Conservation (phyloP, 768 basidiomycete species). For the Cyclocybe aegerita region DNA sequence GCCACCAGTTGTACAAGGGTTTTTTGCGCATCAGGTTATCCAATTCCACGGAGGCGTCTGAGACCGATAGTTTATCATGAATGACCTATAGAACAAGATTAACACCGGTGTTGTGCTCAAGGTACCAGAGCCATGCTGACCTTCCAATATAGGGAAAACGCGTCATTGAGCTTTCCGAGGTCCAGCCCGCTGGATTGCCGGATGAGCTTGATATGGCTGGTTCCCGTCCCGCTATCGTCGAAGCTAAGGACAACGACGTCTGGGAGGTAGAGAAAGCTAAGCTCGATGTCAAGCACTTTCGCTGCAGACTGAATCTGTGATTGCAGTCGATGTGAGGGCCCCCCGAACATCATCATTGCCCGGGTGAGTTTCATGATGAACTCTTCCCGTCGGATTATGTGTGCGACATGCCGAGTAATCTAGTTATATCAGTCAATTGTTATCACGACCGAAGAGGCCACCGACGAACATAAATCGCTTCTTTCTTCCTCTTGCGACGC, state of each 20-base stretch:
- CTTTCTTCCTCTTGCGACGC: conserved; percentile 62
- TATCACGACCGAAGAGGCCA: not conserved
- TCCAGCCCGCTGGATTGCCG: conserved; percentile 71
- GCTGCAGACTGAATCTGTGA: conserved; percentile 81
- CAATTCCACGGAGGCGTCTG: conserved; percentile 68
- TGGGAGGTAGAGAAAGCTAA: conserved; percentile 73
- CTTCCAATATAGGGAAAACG: conserved; percentile 74
- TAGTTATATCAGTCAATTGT: conserved; percentile 22
- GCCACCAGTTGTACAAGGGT: conserved; percentile 59
- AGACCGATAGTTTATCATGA: conserved; percentile 77
- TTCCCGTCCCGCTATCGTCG: conserved; percentile 77
- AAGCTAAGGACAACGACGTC: conserved; percentile 81
- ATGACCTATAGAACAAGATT: conserved; percentile 54
- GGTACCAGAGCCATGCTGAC: conserved; percentile 30
- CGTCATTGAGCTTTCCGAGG: conserved; percentile 72
- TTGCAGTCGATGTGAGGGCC: conserved; percentile 79
- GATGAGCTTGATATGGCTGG: conserved; percentile 79
- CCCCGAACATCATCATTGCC: conserved; percentile 89
- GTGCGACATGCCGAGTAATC: conserved; percentile 84
- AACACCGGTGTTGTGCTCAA: not conserved
- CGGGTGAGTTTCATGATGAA: conserved; percentile 84
- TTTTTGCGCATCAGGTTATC: conserved; percentile 70
- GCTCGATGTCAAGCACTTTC: conserved; percentile 69
- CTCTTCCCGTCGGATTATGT: conserved; percentile 77
- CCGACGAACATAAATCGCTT: conserved; percentile 69